phyloP scores from a whole-genome alignment of 2,329 filamentous ascomycete genomes.

The Cryphonectria carpinicola region DNA sequence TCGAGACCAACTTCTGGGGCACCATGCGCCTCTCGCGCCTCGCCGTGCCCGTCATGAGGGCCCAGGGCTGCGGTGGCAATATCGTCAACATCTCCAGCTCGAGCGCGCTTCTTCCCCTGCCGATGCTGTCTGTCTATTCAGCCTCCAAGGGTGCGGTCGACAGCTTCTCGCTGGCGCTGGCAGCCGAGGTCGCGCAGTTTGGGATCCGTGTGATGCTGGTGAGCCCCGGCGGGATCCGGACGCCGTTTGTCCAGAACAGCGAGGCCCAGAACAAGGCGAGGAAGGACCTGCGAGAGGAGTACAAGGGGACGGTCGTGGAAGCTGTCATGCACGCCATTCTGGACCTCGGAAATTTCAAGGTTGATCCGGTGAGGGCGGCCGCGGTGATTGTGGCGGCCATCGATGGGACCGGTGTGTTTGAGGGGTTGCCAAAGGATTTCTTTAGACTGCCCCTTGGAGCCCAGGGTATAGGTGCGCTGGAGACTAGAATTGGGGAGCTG shows the following conservation, averaged over 20 bases:
- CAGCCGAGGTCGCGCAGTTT: slow-evolving; percentile 15
- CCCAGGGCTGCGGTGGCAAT: slow-evolving; percentile 16
- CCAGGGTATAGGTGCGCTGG: not conserved
- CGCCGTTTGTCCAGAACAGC: slow-evolving; percentile 14
- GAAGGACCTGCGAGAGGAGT: slow-evolving; percentile 2
- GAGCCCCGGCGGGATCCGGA: slow-evolving; percentile 21
- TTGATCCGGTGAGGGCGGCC: slow-evolving; percentile 19
- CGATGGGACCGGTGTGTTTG: slow-evolving; percentile 22
- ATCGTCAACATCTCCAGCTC: slow-evolving; percentile 25
- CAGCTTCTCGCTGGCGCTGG: slow-evolving; percentile 17
- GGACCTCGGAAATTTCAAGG: not conserved
- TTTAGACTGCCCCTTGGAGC: slow-evolving; percentile 17
- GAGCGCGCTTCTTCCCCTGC: not conserved
- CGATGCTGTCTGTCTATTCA: slow-evolving; percentile 8
- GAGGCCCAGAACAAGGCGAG: no score
- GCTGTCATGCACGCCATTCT: not conserved
- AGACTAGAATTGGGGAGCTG: slow-evolving; percentile 14
- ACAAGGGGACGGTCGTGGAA: slow-evolving; percentile 13
- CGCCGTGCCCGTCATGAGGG: slow-evolving; percentile 17
- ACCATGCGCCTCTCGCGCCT: slow-evolving; percentile 16
- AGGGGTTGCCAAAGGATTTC: not conserved
- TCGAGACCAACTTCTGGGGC: slow-evolving; percentile 27
- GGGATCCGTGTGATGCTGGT: slow-evolving; percentile 20
- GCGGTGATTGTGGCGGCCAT: slow-evolving; percentile 18
- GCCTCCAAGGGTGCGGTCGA: slow-evolving; percentile 24